Conservation (phyloP, 2,329 filamentous ascomycete genomes). For the Fusarium sp. region DNA sequence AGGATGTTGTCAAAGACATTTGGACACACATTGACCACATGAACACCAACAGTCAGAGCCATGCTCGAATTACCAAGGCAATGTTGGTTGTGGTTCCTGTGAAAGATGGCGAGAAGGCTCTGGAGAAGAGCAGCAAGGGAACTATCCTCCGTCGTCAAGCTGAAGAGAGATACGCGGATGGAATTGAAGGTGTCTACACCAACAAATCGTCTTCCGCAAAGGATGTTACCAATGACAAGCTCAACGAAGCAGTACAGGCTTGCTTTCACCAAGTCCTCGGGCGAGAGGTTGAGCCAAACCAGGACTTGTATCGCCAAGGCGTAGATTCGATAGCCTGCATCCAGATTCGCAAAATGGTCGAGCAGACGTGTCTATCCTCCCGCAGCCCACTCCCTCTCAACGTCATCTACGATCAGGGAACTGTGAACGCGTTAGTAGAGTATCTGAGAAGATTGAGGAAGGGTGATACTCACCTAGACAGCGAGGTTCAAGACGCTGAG, state of each 20-base stretch:
- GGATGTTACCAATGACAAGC: constrained; percentile 52
- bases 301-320: constrained; percentile 69
- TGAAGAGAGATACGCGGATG: constrained; percentile 61
- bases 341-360: constrained; percentile 60
- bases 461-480: constrained; percentile 9
- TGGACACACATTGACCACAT: constrained; percentile 61
- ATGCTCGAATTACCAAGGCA: constrained; percentile 62
- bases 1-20: constrained; percentile 57
- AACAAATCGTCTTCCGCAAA: constrained; percentile 14
- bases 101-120: constrained; percentile 28
- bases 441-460: constrained; percentile 34
- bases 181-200: constrained; percentile 63
- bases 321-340: constrained; percentile 72
- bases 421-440: constrained; percentile 53
- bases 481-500: accelerated
- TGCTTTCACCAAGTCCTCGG: constrained; percentile 53
- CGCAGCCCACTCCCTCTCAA: constrained; percentile 62
- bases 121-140: constrained; percentile 74
- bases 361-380: constrained; percentile 41
- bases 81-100: constrained; percentile 64
- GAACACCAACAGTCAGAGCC: constrained; percentile 63
- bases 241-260: constrained; percentile 51
- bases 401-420: constrained; percentile 71
- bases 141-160: constrained; percentile 67
- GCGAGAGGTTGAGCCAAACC: constrained; percentile 50